Evolutionary conservation across 805 yeast genomes (phyloP), one percentile per base, ranked within the genome.

Genomic region (Nakazawaea pomicola): DNA sequence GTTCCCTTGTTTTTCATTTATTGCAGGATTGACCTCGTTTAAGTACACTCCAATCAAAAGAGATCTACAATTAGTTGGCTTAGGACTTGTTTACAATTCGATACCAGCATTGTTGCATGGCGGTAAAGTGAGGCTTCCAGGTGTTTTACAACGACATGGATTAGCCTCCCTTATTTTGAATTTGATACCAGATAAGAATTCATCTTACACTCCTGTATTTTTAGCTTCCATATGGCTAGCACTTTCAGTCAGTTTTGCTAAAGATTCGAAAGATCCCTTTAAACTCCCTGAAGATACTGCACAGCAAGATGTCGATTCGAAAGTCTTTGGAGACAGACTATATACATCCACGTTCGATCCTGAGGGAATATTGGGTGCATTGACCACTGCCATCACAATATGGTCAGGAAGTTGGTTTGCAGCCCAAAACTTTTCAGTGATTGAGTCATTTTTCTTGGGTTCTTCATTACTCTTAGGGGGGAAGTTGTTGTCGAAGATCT

Each of bases 341-440:
- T 59, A 59, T 45, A 44, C 48, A 7, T 44, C 48, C 2, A 51
- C 48, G 27, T 57, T 52, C 39, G 68, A 62, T 36, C 68, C 68
- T 1, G 67, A 63, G 41, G 67, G 66, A 3, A 39, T 60, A n/a
- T 49, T 64, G 14, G 65, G 67, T 4, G 46, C 58, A 6, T 41
- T 63, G 9, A 58, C 53, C 50, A 59, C 65, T 5, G 47, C 66
- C 0, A 56, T 61, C 1, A 53, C 65, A 6, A 51, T 63, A 50
- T 64, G 65, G 65, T 43, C 56, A 19, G 68, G 67, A 1, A 50
- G 44, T 21, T 60, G 61, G 62, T 58, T 51, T 37, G 48, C 47
- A 16, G 33, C 41, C 8, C 49, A 49, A 24, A 40, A 47, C 12
- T 44, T 54, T 23, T 23, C 25, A 23, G 10, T 23, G 7, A 10